Conservation (phyloP, 345 rosid genomes). For the Brassica napus region DNA sequence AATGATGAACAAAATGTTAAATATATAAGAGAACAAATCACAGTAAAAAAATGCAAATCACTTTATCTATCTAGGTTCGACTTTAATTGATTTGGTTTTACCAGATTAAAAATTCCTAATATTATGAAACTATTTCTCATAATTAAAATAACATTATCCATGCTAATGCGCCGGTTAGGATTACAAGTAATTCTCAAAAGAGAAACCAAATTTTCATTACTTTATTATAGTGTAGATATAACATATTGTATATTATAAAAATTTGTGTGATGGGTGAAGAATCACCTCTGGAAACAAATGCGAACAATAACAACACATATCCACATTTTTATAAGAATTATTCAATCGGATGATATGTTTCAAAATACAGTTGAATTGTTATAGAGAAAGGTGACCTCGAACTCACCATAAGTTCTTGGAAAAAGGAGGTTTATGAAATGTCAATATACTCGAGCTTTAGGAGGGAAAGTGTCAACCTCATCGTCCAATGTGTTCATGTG, state of each 20-base stretch:
- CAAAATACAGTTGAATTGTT: not conserved
- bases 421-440: not conserved
- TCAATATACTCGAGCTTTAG: slow-evolving; percentile 92
- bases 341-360: not conserved
- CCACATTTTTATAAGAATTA: not conserved
- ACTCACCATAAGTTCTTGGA: not conserved
- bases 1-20: too few relatives aligned
- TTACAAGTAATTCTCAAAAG: not conserved
- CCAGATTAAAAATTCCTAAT: too few relatives aligned
- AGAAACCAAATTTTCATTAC: too few relatives aligned
- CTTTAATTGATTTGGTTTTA: too few relatives aligned
- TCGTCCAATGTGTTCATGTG: slow-evolving; percentile 91
- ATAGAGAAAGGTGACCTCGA: not conserved
- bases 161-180: too few relatives aligned
- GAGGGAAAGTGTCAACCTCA: slow-evolving; percentile 80
- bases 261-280: not conserved
- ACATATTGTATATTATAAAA: not conserved
- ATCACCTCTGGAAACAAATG: not conserved
- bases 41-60: too few relatives aligned
- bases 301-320: not conserved
- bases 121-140: too few relatives aligned
- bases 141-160: too few relatives aligned
- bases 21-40: too few relatives aligned
- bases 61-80: too few relatives aligned
- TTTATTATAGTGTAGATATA: not conserved